A percentile compares a stretch with the other conserved stretches of the same genome.
Conservation (phyloP, 2,329 filamentous ascomycete genomes). For the Meredithiella fracta region DNA sequence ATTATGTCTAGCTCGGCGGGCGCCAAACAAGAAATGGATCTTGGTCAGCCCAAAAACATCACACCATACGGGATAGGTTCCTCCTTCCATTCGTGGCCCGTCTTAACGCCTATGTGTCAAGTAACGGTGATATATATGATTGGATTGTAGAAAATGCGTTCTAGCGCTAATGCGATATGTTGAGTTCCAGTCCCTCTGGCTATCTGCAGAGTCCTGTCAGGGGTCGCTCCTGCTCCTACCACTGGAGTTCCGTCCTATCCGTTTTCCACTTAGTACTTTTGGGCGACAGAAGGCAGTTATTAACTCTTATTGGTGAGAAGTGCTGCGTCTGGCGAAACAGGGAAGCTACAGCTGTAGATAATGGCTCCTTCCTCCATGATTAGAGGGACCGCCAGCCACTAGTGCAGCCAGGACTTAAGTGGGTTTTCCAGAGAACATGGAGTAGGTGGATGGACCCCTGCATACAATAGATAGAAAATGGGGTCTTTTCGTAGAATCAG, state of each 20-base stretch:
- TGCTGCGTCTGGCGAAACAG: background rate
- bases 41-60: no score
- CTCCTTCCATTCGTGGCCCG: no score
- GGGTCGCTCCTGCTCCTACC: background rate
- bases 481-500: background rate
- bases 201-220: background rate
- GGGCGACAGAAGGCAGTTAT: background rate
- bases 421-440: background rate
- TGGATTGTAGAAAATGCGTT: no score
- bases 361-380: background rate
- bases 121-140: no score
- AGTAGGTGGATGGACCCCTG: background rate
- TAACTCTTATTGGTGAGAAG: background rate
- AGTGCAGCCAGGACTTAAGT: background rate
- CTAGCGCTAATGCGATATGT: background rate
- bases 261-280: background rate
- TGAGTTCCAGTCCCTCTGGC: background rate
- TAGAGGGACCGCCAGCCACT: background rate
- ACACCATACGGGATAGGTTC: no score
- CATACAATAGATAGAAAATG: background rate
- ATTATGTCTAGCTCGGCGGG: background rate
- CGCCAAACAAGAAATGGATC: background rate
- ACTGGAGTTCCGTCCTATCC: background rate
- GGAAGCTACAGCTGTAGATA: background rate
- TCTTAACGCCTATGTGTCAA: no score